Conservation (phyloP, 164 flowering plant genomes). For the Stephania cephalantha region DNA sequence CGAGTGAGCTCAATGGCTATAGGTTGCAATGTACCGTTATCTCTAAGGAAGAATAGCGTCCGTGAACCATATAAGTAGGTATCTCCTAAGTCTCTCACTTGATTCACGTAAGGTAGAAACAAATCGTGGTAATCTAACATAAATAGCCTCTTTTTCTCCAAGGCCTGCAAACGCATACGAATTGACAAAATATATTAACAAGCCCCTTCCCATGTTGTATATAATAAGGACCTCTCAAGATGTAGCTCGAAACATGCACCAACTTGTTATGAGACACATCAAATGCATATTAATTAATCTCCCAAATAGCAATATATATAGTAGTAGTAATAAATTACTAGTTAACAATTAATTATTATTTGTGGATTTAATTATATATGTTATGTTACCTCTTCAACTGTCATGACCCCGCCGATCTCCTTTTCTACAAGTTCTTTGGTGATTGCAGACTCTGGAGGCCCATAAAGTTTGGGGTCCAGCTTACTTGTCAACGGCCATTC, state of each 20-base stretch:
- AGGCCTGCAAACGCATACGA: conserved; percentile 28
- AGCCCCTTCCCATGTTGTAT: too few relatives aligned
- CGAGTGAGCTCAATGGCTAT: too few relatives aligned
- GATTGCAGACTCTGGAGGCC: conserved; percentile 30
- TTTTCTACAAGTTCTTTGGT: conserved; percentile 29
- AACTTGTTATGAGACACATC: too few relatives aligned
- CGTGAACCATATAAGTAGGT: too few relatives aligned
- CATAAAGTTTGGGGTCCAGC: conserved; percentile 38
- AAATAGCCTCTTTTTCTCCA: conserved; percentile 46
- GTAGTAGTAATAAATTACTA: background rate
- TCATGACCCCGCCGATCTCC: conserved; percentile 26
- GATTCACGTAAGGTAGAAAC: conserved; percentile 43
- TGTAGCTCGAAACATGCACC: too few relatives aligned
- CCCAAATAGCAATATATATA: too few relatives aligned
- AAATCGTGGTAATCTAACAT: conserved; percentile 62
- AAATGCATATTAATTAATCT: too few relatives aligned
- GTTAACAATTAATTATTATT: background rate
- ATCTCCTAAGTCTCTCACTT: conserved; percentile 24
- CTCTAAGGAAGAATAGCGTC: too few relatives aligned
- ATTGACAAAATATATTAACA: background rate
- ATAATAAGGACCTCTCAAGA: too few relatives aligned
- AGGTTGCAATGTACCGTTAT: too few relatives aligned
- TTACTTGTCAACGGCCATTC: conserved; percentile 39
- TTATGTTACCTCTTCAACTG: conserved; percentile 30
- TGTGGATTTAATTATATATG: too few relatives aligned